Conservation (phyloP, 2,329 filamentous ascomycete genomes). For the Didymellaceae sp. region DNA sequence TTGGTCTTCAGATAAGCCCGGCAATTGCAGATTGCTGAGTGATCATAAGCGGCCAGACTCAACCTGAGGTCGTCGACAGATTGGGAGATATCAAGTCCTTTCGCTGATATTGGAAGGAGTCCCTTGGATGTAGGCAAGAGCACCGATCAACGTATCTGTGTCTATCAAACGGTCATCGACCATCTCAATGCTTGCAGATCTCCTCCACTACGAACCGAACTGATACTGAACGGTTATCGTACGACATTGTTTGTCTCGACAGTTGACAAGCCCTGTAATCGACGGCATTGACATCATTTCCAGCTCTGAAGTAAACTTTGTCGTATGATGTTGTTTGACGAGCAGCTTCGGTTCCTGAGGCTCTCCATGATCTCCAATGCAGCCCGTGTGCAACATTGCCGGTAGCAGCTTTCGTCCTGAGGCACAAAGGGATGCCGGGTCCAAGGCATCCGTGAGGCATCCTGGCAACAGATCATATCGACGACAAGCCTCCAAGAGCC, state of each 20-base stretch:
- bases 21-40: conserved; percentile 20
- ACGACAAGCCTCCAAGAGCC: conserved; percentile 6
- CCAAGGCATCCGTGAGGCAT: conserved; percentile 44
- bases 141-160: neutral
- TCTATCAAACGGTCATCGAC: conserved; percentile 1
- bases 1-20: conserved; percentile 14
- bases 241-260: conserved; percentile 42
- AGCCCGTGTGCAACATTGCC: conserved; percentile 10
- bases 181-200: neutral
- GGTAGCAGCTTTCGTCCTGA: conserved; percentile 28
- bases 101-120: neutral
- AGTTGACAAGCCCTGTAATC: conserved; percentile 23
- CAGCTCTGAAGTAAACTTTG: conserved; percentile 43
- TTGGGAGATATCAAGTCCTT: neutral
- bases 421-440: conserved; percentile 36
- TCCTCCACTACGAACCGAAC: conserved; percentile 18
- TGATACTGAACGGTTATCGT: conserved; percentile 40
- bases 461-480: conserved; percentile 16
- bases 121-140: neutral
- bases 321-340: conserved; percentile 48
- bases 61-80: neutral
- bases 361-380: conserved; percentile 18
- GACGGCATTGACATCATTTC: conserved; percentile 26
- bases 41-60: conserved; percentile 16
- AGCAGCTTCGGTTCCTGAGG: conserved; percentile 16